These are phyloP conservation scores for Lodderomyces metapsilosis DNA, from an alignment of 1,139 yeast species.

Conservation along the genomic window DNA sequence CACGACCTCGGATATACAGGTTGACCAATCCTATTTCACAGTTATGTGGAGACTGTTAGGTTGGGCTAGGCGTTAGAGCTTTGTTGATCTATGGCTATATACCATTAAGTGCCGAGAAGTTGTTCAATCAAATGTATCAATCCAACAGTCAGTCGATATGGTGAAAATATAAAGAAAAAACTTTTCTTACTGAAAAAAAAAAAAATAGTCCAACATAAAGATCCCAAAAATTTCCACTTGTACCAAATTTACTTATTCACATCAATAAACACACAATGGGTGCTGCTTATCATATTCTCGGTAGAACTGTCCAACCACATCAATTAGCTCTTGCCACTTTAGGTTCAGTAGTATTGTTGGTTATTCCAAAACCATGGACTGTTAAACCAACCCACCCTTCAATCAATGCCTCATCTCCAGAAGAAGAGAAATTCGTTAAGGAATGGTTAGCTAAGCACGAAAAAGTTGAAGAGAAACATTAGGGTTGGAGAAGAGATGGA, in stretches of 20 bases:
- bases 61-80: too few relatives aligned
- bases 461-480: slow-evolving; percentile 34
- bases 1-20: not conserved
- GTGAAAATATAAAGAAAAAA: too few relatives aligned
- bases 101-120: too few relatives aligned
- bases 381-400: slow-evolving; percentile 61
- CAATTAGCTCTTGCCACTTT: slow-evolving; percentile 69
- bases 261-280: too few relatives aligned
- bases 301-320: slow-evolving; percentile 74
- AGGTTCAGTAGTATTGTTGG: slow-evolving; percentile 56
- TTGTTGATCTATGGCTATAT: too few relatives aligned
- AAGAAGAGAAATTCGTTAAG: slow-evolving; percentile 77
- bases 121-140: too few relatives aligned
- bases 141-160: too few relatives aligned
- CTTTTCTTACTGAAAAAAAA: too few relatives aligned
- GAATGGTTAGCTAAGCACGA: slow-evolving; percentile 41
- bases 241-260: too few relatives aligned
- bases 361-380: slow-evolving; percentile 73
- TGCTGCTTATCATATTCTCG: slow-evolving; percentile 75
- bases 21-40: too few relatives aligned
- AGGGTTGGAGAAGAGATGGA: not conserved
- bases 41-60: too few relatives aligned
- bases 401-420: slow-evolving; percentile 76
- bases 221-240: not conserved
- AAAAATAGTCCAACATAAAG: not conserved